A percentile compares a stretch with the other conserved stretches of the same genome.
Evolutionary conservation across 768 basidiomycete genomes (phyloP).

Genomic region (Russula brevipes): DNA sequence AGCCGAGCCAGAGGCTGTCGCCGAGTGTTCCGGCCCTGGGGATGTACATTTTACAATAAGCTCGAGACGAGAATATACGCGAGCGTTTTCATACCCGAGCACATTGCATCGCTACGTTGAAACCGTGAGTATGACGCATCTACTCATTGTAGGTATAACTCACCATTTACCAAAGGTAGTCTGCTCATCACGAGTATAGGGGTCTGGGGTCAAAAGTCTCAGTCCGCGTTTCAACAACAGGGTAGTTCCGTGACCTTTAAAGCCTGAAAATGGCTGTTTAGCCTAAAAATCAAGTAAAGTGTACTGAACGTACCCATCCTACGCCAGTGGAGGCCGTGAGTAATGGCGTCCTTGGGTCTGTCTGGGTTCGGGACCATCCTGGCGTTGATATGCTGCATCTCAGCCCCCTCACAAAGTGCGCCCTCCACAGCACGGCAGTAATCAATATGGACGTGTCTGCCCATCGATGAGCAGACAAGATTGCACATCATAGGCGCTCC

Average conservation of each 20-base stretch:
- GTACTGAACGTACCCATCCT: constrained; percentile 42
- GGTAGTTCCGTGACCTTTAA: constrained; percentile 39
- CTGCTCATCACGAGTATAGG: constrained; percentile 53
- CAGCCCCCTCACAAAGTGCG: constrained; percentile 38
- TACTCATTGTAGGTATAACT: constrained; percentile 12
- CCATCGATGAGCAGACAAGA: constrained; percentile 49
- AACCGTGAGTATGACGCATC: background rate
- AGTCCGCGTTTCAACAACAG: background rate
- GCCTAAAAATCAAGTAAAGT: background rate
- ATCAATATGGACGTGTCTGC: constrained; percentile 55
- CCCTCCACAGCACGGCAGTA: constrained; percentile 44
- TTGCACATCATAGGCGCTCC: constrained; percentile 63
- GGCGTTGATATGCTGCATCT: constrained; percentile 42
- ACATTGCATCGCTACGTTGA: constrained; percentile 44
- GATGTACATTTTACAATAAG: background rate
- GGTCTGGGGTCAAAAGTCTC: constrained; percentile 36
- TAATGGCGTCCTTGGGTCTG: constrained; percentile 47
- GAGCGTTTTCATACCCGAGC: constrained; percentile 36
- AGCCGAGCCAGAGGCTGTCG: constrained; percentile 30
- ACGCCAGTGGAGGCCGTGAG: constrained; percentile 52
- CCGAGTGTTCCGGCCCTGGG: constrained; percentile 48
- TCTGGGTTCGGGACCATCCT: constrained; percentile 44
- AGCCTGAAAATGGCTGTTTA: constrained; percentile 35
- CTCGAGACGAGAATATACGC: background rate
- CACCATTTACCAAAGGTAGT: constrained; percentile 50